Evolutionary conservation across 805 yeast genomes (phyloP).

Genomic region (Ogataea ganodermae): DNA sequence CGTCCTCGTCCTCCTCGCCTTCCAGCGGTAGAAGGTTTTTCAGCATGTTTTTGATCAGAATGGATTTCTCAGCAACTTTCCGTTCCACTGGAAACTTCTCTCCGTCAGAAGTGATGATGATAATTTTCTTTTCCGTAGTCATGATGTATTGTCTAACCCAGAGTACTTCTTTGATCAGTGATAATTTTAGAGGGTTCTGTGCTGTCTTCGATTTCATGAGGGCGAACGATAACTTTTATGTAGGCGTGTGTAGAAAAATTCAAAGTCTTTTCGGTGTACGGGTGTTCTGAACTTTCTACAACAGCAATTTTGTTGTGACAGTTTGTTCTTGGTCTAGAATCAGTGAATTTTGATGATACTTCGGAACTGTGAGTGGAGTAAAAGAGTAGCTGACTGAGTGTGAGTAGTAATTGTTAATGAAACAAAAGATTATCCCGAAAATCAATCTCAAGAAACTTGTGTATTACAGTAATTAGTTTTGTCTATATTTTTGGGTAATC

Average conservation of each 20-base stretch:
- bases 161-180: not conserved
- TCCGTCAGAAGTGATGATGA: constrained; percentile 74
- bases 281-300: not conserved
- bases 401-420: no score
- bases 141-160: not conserved
- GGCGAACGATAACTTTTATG: no score
- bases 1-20: constrained; percentile 41
- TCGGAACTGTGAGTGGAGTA: no score
- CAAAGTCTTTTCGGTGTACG: not conserved
- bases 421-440: no score
- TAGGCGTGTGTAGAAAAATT: not conserved
- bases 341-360: no score
- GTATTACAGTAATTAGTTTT: no score
- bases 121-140: constrained; percentile 30
- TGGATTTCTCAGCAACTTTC: constrained; percentile 83
- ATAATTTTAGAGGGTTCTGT: no score
- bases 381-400: no score
- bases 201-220: no score
- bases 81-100: constrained; percentile 76
- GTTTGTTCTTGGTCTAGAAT: no score
- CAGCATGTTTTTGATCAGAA: constrained; percentile 82
- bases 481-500: no score
- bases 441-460: no score
- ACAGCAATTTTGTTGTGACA: not conserved
- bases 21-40: constrained; percentile 56